Evolutionary conservation across 768 basidiomycete species (phyloP), one percentile per base, ranked within the genome.

Genomic region (Zangia roseola): DNA sequence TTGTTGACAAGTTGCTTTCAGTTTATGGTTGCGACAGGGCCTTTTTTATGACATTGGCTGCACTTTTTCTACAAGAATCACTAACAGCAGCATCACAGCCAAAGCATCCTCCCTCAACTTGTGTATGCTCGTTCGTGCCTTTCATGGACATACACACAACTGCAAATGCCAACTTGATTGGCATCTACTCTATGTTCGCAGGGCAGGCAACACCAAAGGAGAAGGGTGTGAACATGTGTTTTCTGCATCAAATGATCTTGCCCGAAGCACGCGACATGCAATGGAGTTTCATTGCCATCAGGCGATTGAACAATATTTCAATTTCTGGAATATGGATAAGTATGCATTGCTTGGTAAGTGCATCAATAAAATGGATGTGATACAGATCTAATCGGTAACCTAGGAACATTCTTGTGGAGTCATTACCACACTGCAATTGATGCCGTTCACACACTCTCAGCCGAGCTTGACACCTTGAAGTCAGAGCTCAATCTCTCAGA

Each of bases 161-260:
- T 3, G 35, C 12, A 42, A 48, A 36, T 52, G 46, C 35, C 51
- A 52, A 30, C 21, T 52, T 4, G 14, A 39, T n/a, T 47, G 46
- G 40, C 46, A 52, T 16, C 51, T 33, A 7, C 13, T 40, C 10
- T 52, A 52, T 13, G 37, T 52, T 33, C 0, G 6, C 5, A 26
- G 46, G 5, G 16, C 33, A 19, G 51, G 35, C 3, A 10, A 39
- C 3, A 46, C 37, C 2, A 39, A 47, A 40, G 45, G 49, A 10
- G 43, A 56, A 20, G 52, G 52, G 1, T 56, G 47, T n/a, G 43
- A 56, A 34, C 47, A 46, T 25, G 20, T 46, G 1, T 56, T 53
- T 17, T 52, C 42, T 0, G n/a, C 37, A n/a, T 53, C 33, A 9
- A 56, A 53, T 45, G 43, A 37, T 1, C 41, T 53, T 0, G 47